Conservation (phyloP, 257 asterid genomes). For the Fraxinus quadrangulata region DNA sequence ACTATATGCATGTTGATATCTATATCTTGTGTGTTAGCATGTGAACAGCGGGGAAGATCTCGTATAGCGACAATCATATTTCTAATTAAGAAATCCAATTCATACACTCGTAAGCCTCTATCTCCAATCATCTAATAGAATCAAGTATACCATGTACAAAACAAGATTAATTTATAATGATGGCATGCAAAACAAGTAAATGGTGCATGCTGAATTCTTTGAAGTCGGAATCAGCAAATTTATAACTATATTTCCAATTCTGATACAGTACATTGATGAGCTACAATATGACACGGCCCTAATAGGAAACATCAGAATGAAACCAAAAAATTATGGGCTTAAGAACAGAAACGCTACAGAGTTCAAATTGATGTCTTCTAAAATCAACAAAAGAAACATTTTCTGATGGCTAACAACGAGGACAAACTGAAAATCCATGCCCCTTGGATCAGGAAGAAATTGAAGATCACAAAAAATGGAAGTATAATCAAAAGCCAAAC, state of each 20-base stretch:
- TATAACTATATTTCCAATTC: background rate
- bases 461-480: background rate
- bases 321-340: background rate
- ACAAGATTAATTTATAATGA: background rate
- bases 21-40: background rate
- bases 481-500: background rate
- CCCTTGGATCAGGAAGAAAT: background rate
- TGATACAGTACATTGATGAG: background rate
- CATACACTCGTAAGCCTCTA: background rate
- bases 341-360: background rate
- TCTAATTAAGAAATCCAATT: background rate
- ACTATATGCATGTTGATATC: slow-evolving; percentile 11
- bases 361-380: background rate
- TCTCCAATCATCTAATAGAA: background rate
- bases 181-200: background rate
- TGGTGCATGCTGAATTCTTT: background rate
- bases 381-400: background rate
- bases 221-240: background rate
- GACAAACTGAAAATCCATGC: background rate
- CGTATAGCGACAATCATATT: background rate
- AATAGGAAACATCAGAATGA: background rate
- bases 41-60: slow-evolving; percentile 5
- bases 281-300: background rate
- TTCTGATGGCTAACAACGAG: background rate
- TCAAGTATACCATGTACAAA: background rate